Evolutionary conservation across 306 rosid species (phyloP).

Genomic region (Biancaea sappan): DNA sequence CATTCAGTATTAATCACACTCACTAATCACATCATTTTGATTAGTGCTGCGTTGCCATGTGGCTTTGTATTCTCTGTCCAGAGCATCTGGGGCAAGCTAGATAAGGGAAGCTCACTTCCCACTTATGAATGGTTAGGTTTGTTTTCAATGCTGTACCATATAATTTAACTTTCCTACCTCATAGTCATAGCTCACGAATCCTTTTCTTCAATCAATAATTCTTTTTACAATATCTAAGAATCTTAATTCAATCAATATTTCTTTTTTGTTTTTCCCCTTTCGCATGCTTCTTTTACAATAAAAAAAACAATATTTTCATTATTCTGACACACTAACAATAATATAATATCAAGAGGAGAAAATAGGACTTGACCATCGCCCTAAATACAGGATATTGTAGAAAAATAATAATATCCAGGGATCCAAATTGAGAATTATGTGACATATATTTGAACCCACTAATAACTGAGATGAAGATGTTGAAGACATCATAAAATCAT

Average conservation of each 20-base stretch:
- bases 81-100: neutral
- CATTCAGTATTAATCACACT: neutral
- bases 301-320: too few relatives aligned
- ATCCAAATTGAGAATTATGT: slow-evolving; percentile 27
- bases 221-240: too few relatives aligned
- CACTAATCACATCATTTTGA: neutral
- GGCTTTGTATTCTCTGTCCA: neutral
- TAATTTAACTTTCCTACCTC: neutral
- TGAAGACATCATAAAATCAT: slow-evolving; percentile 25
- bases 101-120: neutral
- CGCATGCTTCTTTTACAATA: too few relatives aligned
- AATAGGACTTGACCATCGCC: too few relatives aligned
- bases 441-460: slow-evolving; percentile 34
- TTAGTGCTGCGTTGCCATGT: neutral
- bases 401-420: too few relatives aligned
- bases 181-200: neutral
- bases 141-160: neutral
- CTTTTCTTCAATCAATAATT: neutral
- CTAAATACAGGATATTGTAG: too few relatives aligned
- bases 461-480: neutral
- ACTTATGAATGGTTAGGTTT: neutral
- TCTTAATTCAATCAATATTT: too few relatives aligned
- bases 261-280: too few relatives aligned
- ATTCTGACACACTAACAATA: too few relatives aligned
- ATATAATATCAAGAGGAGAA: too few relatives aligned